phyloP scores from a whole-genome alignment of 1,284 basidiomycete genomes.

The Mycena sp. region DNA sequence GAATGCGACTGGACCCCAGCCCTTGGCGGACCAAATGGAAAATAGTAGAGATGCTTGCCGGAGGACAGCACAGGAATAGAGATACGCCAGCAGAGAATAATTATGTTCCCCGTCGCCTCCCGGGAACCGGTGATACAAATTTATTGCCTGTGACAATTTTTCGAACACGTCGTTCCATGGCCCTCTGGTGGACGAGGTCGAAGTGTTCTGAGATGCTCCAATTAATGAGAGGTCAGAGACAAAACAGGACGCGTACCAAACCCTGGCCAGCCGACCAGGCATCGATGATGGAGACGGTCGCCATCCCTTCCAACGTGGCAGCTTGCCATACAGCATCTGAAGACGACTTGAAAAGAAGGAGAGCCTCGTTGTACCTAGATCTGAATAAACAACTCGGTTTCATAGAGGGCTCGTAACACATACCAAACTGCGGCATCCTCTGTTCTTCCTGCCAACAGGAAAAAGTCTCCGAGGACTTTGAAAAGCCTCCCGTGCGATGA shows the following conservation, averaged over 20 bases:
- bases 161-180: conserved; percentile 79
- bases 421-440: conserved; percentile 86
- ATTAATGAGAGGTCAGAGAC: conserved; percentile 39
- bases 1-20: conserved; percentile 87
- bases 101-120: conserved; percentile 67
- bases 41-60: conserved; percentile 79
- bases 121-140: conserved; percentile 70
- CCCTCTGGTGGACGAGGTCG: conserved; percentile 60
- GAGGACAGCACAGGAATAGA: conserved; percentile 74
- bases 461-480: conserved; percentile 91
- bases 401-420: conserved; percentile 40
- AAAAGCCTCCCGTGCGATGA: conserved; percentile 84
- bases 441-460: conserved; percentile 84
- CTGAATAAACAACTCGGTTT: conserved; percentile 38
- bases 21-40: conserved; percentile 86
- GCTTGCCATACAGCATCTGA: conserved; percentile 90
- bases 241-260: conserved; percentile 58
- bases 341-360: conserved; percentile 75
- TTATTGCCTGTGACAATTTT: conserved; percentile 72
- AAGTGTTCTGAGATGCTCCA: conserved; percentile 56
- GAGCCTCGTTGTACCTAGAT: conserved; percentile 86
- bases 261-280: conserved; percentile 84
- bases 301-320: conserved; percentile 85
- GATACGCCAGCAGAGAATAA: conserved; percentile 69
- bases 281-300: conserved; percentile 82